These are phyloP conservation scores for Podospora pseudopauciseta DNA, from an alignment of 495 filamentous ascomycete species.

Conservation along the genomic window DNA sequence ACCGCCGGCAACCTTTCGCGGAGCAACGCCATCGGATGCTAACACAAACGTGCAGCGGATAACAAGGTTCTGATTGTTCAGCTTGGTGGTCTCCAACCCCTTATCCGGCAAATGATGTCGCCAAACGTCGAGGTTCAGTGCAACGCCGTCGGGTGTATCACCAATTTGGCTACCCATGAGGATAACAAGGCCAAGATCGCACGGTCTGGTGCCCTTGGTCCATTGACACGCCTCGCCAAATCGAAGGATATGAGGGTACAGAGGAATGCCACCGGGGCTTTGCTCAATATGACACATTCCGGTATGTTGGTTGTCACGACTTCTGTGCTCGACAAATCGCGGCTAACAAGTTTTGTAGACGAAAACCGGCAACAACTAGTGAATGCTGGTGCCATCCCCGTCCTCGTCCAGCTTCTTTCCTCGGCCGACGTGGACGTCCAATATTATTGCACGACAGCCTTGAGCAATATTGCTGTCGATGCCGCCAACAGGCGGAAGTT, in stretches of 20 bases:
- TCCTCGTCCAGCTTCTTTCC: conserved; percentile 87
- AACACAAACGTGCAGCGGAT: conserved; percentile 62
- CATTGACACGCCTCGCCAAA: conserved; percentile 86
- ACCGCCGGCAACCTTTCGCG: not conserved
- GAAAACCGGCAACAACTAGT: conserved; percentile 97
- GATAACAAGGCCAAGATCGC: conserved; percentile 99
- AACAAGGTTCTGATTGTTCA: conserved; percentile 96
- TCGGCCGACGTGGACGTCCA: conserved; percentile 95
- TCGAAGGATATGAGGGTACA: conserved; percentile 99
- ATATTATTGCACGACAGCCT: conserved; percentile 97
- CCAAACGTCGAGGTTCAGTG: conserved; percentile 99
- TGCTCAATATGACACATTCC: conserved; percentile 99
- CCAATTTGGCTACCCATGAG: conserved; percentile 95
- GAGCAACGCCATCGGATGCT: conserved; percentile 32
- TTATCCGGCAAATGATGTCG: conserved; percentile 98
- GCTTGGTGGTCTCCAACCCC: conserved; percentile 81
- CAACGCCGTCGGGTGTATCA: conserved; percentile 98
- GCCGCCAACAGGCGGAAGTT: conserved; percentile 83
- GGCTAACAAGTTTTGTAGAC: conserved; percentile 53
- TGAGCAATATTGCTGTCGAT: conserved; percentile 98
- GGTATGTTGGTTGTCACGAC: conserved; percentile 51
- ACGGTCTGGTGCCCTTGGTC: conserved; percentile 84
- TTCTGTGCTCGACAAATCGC: not conserved
- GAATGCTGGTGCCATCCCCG: conserved; percentile 92
- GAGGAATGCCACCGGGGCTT: conserved; percentile 90